Conservation (phyloP, 1,139 yeast genomes). For the Pichia sp. region DNA sequence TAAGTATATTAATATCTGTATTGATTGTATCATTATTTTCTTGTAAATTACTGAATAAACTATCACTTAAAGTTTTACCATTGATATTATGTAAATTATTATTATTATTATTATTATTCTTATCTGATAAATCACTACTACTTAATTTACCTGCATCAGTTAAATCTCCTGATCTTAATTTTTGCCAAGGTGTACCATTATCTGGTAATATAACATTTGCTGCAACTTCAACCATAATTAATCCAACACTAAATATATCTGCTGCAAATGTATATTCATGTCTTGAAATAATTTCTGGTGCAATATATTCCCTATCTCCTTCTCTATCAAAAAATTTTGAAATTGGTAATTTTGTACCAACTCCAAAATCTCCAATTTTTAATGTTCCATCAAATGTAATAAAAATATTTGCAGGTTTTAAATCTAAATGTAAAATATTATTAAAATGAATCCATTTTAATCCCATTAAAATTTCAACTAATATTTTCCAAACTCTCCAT, state of each 20-base stretch:
- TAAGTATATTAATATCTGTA: not conserved
- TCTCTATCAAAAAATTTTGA: constrained; percentile 74
- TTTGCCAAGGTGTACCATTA: constrained; percentile 96
- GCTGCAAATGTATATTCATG: constrained; percentile 88
- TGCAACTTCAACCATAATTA: constrained; percentile 90
- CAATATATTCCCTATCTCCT: constrained; percentile 96
- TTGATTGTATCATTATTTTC: constrained; percentile 18
- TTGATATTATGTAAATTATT: not conserved
- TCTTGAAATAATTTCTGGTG: constrained; percentile 86
- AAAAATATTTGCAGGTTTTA: constrained; percentile 92
- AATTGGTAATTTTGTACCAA: constrained; percentile 52
- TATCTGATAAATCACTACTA: constrained; percentile 47
- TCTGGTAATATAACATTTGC: constrained; percentile 94
- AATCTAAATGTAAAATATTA: constrained; percentile 75
- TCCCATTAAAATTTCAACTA: constrained; percentile 76
- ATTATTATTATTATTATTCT: not conserved
- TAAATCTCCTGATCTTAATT: constrained; percentile 87
- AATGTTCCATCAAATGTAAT: constrained; percentile 91
- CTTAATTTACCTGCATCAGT: constrained; percentile 91
- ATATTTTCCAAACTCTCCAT: constrained; percentile 95
- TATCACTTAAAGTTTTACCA: constrained; percentile 14
- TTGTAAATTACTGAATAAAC: constrained; percentile 17
- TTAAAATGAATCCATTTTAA: constrained; percentile 71
- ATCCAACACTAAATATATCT: constrained; percentile 87
- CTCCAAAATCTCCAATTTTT: constrained; percentile 78